Base-by-base conservation (phyloP, 495 filamentous ascomycete species). In the Annulohypoxylon moriforme region DNA sequence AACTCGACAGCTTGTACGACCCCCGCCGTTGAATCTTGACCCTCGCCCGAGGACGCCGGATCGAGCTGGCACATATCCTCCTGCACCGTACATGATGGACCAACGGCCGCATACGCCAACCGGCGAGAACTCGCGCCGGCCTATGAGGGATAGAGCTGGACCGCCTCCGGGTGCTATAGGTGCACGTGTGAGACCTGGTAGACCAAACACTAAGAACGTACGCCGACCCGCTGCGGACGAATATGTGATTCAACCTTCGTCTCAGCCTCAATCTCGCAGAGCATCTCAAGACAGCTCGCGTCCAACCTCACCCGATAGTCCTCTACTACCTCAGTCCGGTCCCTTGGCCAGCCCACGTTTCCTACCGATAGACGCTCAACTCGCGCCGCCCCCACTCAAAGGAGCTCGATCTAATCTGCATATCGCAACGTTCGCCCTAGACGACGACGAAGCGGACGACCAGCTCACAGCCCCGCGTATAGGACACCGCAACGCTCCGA, bases 281-380 rank as follows among this genome's bases (percentile, higher is more conserved):
- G 56, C 56, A 24, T 76, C 75, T 1, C 69, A 67, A 16, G 68
- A 68, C 58, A 71, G 71, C 59, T 69, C 52, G 18, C 68, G 65
- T 9, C 76, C 76, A 6, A 60, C 63, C 0, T 78, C 76, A 1
- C 76, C 76, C 14, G 76, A 78, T 63, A 76, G 71, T 27, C 76
- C 76, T 0, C 33, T 78, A 8, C 71, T 78, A 33, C 76, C 76
- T 1, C 66, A 69, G 3, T 70, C 71, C 4, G 76, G 76, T 1
- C 76, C 76, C 1, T 60, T 78, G 0, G 73, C 76, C 7, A 78
- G 74, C 53, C 71, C 74, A 4, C 57, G 63, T 36, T 74, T 76
- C 63, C 52, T 67, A 7, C 68, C 68, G 27, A 40, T 69, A 11
- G 70, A 73, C 14, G 40, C 70, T 3, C 64, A 68, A 25, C 60